These are phyloP conservation scores for Gossypium anomalum DNA, from an alignment of 345 rosid genomes.

Conservation along the genomic window DNA sequence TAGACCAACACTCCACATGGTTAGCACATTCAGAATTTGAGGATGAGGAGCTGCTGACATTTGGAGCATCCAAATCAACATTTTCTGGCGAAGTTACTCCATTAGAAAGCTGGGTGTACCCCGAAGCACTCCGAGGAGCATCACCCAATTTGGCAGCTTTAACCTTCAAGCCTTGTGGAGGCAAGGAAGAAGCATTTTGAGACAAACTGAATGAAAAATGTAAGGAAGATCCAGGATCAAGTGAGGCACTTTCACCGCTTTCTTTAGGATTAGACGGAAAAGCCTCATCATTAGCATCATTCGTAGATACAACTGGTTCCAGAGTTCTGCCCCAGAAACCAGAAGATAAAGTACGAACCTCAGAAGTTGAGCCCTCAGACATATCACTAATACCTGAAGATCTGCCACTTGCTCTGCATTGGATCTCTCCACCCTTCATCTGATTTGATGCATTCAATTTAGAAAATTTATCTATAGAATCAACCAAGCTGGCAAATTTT, in stretches of 20 bases:
- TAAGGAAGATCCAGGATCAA: conserved; percentile 35
- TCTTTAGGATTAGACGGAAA: conserved; percentile 22
- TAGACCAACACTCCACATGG: conserved; percentile 1
- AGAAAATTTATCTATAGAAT: conserved; percentile 44
- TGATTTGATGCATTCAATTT: conserved; percentile 25
- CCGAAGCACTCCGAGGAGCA: conserved; percentile 23
- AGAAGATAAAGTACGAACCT: conserved; percentile 31
- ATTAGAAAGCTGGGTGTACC: conserved; percentile 19
- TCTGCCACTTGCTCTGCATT: conserved; percentile 20
- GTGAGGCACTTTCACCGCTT: conserved; percentile 21
- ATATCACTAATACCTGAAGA: conserved; percentile 22
- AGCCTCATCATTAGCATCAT: conserved; percentile 24
- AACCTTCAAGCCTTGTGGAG: conserved; percentile 24
- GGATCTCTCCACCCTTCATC: conserved; percentile 31
- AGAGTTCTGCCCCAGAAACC: conserved; percentile 60
- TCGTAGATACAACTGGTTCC: conserved; percentile 28
- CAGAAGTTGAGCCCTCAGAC: conserved; percentile 28
- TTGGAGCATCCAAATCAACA: conserved; percentile 15
- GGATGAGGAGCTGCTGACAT: conserved; percentile 20
- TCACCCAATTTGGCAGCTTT: conserved; percentile 26
- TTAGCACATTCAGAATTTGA: conserved; percentile 22
- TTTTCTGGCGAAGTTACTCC: conserved; percentile 25
- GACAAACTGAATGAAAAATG: conserved; percentile 42
- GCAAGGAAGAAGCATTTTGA: conserved; percentile 17
- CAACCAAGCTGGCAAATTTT: conserved; percentile 64